phyloP scores from a whole-genome alignment of 768 basidiomycete genomes.

The Lactarius hatsudake region DNA sequence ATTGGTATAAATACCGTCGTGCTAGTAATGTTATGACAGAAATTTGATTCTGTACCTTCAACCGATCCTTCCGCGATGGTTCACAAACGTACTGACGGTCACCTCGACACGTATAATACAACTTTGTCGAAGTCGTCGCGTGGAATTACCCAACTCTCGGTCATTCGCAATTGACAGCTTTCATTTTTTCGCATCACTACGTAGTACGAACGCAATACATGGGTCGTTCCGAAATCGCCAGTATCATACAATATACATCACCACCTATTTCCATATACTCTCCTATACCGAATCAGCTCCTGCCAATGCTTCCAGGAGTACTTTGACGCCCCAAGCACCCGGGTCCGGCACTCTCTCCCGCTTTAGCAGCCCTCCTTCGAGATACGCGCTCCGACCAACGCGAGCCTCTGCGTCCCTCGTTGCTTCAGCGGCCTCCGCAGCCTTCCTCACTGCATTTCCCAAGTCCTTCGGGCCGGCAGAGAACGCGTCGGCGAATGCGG shows the following conservation, averaged over 20 bases:
- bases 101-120: too few species aligned
- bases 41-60: too few species aligned
- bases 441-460: constrained; percentile 55
- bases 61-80: too few species aligned
- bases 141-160: too few species aligned
- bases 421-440: constrained; percentile 61
- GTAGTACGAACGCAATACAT: too few species aligned
- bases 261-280: not conserved
- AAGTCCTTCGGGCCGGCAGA: constrained; percentile 38
- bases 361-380: constrained; percentile 64
- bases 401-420: constrained; percentile 79
- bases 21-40: too few species aligned
- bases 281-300: not conserved
- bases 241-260: not conserved
- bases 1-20: too few species aligned
- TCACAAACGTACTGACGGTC: too few species aligned
- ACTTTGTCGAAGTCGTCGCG: too few species aligned
- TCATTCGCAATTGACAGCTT: too few species aligned
- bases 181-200: too few species aligned
- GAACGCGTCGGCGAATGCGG: constrained; percentile 64
- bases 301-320: constrained; percentile 57
- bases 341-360: constrained; percentile 73
- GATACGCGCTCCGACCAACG: constrained; percentile 86
- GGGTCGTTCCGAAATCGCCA: too few species aligned
- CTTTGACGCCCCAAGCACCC: constrained; percentile 88